phyloP scores from a whole-genome alignment of 352 stramenopile species.

The Pythium biforme region DNA sequence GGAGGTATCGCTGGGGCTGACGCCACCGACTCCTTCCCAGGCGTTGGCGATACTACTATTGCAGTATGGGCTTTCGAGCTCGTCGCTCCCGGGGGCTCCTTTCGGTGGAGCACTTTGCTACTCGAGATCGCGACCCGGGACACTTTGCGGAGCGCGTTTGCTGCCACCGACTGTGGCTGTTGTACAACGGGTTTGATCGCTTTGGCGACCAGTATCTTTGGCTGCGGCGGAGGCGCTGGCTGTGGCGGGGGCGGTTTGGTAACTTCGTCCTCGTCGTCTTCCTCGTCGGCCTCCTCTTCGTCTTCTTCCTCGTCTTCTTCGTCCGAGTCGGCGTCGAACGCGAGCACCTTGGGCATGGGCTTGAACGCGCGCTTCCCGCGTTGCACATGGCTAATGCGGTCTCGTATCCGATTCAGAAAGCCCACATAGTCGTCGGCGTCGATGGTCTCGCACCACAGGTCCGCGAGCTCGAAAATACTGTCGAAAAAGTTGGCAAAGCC shows the following conservation, averaged over 20 bases:
- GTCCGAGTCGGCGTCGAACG: conserved; percentile 48
- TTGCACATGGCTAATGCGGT: conserved; percentile 38
- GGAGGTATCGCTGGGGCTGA: too few species aligned
- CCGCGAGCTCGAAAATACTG: conserved; percentile 65
- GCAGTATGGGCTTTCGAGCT: not conserved
- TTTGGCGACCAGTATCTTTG: conserved; percentile 15
- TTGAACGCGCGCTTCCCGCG: conserved; percentile 39
- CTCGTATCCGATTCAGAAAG: conserved; percentile 46
- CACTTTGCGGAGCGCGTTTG: conserved; percentile 10
- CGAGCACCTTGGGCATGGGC: conserved; percentile 40
- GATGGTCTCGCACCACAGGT: conserved; percentile 77
- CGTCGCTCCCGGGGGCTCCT: not conserved
- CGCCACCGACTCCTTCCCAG: too few species aligned
- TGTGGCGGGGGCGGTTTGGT: not conserved
- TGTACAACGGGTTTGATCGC: conserved; percentile 6
- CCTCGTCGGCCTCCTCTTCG: conserved; percentile 29
- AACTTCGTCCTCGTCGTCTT: conserved; percentile 5
- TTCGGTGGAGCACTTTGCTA: conserved; percentile 1
- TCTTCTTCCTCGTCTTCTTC: conserved; percentile 33
- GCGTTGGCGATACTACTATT: too few species aligned
- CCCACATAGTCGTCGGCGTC: conserved; percentile 59
- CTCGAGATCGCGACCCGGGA: conserved; percentile 9
- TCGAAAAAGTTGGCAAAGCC: conserved; percentile 71
- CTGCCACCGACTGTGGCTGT: not conserved
- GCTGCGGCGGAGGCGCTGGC: not conserved